Conservation (phyloP, 176 grass and related monocot species). For the Neostapfia colusana region DNA sequence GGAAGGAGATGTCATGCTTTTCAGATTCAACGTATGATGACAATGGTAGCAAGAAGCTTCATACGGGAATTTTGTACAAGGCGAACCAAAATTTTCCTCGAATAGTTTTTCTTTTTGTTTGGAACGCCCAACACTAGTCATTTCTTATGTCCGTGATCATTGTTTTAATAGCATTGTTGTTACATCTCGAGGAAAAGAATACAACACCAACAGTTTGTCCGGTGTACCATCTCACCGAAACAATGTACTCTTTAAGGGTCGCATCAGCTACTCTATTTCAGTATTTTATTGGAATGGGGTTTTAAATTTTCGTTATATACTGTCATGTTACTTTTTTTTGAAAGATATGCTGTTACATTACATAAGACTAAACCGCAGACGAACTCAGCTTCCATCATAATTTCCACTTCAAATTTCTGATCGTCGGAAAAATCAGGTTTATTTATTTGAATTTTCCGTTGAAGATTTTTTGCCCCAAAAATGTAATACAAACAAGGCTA, state of each 20-base stretch:
- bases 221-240: not conserved
- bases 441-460: too few species aligned
- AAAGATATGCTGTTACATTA: not conserved
- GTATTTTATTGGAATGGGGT: not conserved
- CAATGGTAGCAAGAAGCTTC: not conserved
- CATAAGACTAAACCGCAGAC: not conserved
- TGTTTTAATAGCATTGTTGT: not conserved
- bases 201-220: not conserved
- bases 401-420: not conserved
- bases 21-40: slow-evolving; percentile 89
- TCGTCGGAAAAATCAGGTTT: not conserved
- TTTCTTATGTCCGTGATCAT: not conserved
- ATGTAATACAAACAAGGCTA: too few species aligned
- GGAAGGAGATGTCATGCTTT: slow-evolving; percentile 98
- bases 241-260: not conserved
- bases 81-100: not conserved
- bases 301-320: not conserved
- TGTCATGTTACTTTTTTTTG: too few species aligned
- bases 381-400: not conserved
- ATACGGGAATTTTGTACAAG: slow-evolving; percentile 24
- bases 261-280: not conserved
- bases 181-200: not conserved
- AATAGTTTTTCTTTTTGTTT: slow-evolving; percentile 18
- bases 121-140: not conserved
- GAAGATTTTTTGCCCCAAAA: too few species aligned